Evolutionary conservation across 73 alveolate genomes (phyloP).

Genomic region (Stentor roeselii): DNA sequence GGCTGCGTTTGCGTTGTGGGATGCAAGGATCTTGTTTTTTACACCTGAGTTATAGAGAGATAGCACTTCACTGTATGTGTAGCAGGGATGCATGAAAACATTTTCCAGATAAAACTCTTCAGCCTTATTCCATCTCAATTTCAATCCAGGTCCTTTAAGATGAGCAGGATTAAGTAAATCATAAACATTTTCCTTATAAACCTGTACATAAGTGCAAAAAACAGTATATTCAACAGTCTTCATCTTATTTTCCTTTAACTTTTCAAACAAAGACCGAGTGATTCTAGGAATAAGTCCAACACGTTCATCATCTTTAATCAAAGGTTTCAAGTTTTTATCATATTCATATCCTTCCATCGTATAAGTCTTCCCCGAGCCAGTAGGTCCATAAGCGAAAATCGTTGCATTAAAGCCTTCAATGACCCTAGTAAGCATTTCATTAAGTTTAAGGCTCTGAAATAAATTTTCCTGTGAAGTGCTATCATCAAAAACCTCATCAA

Average conservation of each 20-base stretch:
- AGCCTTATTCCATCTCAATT: conserved; percentile 92
- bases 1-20: conserved; percentile 91
- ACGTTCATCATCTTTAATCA: too few relatives aligned
- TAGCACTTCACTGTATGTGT: conserved; percentile 83
- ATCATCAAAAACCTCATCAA: too few relatives aligned
- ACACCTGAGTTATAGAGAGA: conserved; percentile 87
- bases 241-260: conserved; percentile 32
- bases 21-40: conserved; percentile 70
- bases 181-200: conserved; percentile 82
- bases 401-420: conserved; percentile 91
- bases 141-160: conserved; percentile 47
- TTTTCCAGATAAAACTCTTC: conserved; percentile 92
- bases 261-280: conserved; percentile 47
- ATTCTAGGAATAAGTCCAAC: conserved; percentile 75
- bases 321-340: too few relatives aligned
- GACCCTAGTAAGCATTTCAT: conserved; percentile 58
- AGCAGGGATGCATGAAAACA: conserved; percentile 92
- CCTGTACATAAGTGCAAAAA: conserved; percentile 63
- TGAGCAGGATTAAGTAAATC: conserved; percentile 32
- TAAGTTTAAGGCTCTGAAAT: too few relatives aligned
- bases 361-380: conserved; percentile 93
- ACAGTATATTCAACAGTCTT: conserved; percentile 50
- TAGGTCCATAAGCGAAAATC: conserved; percentile 87
- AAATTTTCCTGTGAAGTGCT: too few relatives aligned
- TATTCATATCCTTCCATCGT: conserved; percentile 88